Evolutionary conservation across 257 asterid genomes (phyloP), one percentile per base, ranked within the genome.

Genomic region (Solanum lycopersicoides): DNA sequence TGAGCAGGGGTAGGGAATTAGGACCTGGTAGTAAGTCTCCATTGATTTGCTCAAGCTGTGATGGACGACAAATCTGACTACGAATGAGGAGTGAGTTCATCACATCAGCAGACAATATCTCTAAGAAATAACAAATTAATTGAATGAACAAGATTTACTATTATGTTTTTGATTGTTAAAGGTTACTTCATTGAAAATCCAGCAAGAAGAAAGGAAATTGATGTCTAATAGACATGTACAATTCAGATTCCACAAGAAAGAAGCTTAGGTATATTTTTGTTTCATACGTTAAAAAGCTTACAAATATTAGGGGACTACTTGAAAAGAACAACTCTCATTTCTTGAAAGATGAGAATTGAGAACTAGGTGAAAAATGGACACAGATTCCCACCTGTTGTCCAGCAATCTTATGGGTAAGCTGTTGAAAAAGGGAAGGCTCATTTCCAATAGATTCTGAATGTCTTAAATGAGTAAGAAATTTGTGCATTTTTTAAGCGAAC

Each of bases 41-140:
- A 97, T 95, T 66, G 99, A 97, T 93, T 97, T 97, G 96, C 99
- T 93, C 91, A 97, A 92, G 93, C 98, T 97, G 95, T 97, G 99
- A 91, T 97, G 99, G 89, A 97, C 87, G 28, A 97, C 99, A 90
- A 97, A 97, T 95, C 99, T 97, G 95, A 97, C 99, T 97, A 92
- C 89, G 91, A 91, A 89, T 50, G 30, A 80, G 30, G 69, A 80
- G 30, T 80, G 44, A 80, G 69, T 47, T 45, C 34, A 30, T 32
- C 44, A 80, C 53, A 47, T 47, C 30, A 80, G 85, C 25, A 50
- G 42, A 80, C 30, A 80, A 80, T 47, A 47, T 41, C 68, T 47
- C 85, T 80, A 47, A 10, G 30, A 30, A 44, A 80, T 45, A 80
- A 47, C 30, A 28, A 30, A 80, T 16, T 80, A 47, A 80, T 80